Conservation (phyloP, 2,329 filamentous ascomycete genomes). For the Phyllosticta capitalensis region DNA sequence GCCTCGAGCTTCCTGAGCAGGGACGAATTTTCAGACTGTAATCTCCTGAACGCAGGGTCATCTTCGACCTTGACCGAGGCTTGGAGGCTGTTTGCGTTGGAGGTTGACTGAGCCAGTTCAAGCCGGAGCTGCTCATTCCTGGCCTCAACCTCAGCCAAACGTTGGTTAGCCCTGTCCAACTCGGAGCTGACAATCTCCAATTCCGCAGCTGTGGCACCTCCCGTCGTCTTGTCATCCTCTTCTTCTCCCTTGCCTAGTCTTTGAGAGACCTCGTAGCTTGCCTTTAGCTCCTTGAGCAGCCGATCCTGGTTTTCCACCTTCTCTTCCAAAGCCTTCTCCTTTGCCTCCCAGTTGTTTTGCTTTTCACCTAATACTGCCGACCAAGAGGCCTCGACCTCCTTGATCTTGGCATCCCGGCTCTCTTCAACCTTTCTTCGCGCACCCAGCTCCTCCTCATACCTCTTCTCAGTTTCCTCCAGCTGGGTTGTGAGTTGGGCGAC, state of each 20-base stretch:
- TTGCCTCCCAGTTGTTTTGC: conserved; percentile 90
- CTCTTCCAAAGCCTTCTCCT: conserved; percentile 82
- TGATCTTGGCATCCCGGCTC: conserved; percentile 67
- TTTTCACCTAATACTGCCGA: conserved; percentile 83
- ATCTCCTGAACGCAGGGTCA: conserved; percentile 76
- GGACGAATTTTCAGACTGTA: conserved; percentile 88
- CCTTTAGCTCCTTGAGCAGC: conserved; percentile 86
- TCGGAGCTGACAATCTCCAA: conserved; percentile 89
- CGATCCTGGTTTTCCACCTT: conserved; percentile 92
- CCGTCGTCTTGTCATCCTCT: conserved; percentile 47
- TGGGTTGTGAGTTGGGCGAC: conserved; percentile 67
- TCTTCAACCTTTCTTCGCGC: conserved; percentile 68
- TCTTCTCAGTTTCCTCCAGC: conserved; percentile 71
- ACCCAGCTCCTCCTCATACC: conserved; percentile 67
- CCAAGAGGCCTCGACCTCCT: conserved; percentile 87
- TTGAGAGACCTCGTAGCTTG: conserved; percentile 93
- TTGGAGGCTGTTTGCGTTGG: conserved; percentile 53
- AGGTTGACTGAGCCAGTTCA: conserved; percentile 82
- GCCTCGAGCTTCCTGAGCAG: conserved; percentile 82
- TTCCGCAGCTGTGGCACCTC: conserved; percentile 73
- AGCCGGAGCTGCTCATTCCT: conserved; percentile 88
- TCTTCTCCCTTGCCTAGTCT: conserved; percentile 67
- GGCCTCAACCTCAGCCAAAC: conserved; percentile 83
- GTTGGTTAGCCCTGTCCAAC: conserved; percentile 75
- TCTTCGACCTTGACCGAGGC: conserved; percentile 62